Conservation (phyloP, 108 stramenopile species). For the Asterionellopsis glacialis region DNA sequence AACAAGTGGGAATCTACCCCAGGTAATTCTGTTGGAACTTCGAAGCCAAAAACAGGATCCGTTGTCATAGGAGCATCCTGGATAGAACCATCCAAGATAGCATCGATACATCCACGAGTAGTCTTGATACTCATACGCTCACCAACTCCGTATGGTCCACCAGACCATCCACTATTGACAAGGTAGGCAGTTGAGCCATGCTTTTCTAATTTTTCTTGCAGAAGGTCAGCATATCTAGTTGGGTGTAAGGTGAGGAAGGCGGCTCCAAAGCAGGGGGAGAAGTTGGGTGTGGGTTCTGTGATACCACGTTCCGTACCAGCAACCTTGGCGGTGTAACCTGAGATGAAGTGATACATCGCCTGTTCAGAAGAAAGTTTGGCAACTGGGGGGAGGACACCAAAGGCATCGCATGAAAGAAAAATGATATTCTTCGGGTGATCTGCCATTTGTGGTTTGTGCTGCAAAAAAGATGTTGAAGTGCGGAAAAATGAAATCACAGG, state of each 20-base stretch:
- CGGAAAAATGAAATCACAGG: slow-evolving; percentile 16
- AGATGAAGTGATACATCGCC: slow-evolving; percentile 98
- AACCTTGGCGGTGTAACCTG: slow-evolving; percentile 98
- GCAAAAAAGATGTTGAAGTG: slow-evolving; percentile 10
- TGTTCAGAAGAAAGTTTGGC: slow-evolving; percentile 87
- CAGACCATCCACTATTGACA: slow-evolving; percentile 98
- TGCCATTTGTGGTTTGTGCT: slow-evolving; percentile 90
- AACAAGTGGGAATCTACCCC: slow-evolving; percentile 79
- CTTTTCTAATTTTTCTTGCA: slow-evolving; percentile 85
- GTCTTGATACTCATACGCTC: slow-evolving; percentile 96
- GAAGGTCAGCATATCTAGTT: slow-evolving; percentile 91
- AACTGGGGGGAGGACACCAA: slow-evolving; percentile 96
- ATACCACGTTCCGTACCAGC: slow-evolving; percentile 98
- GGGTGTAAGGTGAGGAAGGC: slow-evolving; percentile 97
- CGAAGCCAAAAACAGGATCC: slow-evolving; percentile 90
- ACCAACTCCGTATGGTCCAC: slow-evolving; percentile 92
- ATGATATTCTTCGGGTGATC: slow-evolving; percentile 94
- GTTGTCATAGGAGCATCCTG: slow-evolving; percentile 64
- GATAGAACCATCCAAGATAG: slow-evolving; percentile 92
- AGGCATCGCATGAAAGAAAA: slow-evolving; percentile 97
- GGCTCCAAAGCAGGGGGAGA: slow-evolving; percentile 95
- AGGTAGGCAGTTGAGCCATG: slow-evolving; percentile 90
- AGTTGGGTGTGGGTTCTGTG: slow-evolving; percentile 90
- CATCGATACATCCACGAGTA: slow-evolving; percentile 92
- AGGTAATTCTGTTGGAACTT: slow-evolving; percentile 81